phyloP scores from a whole-genome alignment of 192 early-diverging fungal genomes.

The Radiomyces spectabilis region DNA sequence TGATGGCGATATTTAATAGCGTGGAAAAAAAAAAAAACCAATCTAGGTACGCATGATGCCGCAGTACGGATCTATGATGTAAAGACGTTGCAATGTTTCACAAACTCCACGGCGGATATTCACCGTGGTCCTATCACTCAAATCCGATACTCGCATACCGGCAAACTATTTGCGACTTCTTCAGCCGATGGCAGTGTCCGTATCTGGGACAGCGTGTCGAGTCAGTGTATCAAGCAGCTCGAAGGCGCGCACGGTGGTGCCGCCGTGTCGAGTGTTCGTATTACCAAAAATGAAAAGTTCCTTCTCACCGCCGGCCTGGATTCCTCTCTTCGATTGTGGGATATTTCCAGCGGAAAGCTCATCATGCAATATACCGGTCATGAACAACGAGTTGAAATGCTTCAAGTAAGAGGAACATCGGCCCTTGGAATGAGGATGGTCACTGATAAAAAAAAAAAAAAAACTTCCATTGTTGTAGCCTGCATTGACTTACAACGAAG shows the following conservation, averaged over 20 bases:
- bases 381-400: slow-evolving; percentile 29
- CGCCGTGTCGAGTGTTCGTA: slow-evolving; percentile 61
- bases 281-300: slow-evolving; percentile 72
- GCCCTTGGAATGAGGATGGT: not conserved
- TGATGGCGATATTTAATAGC: not conserved
- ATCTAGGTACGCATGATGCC: slow-evolving; percentile 61
- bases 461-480: slow-evolving; percentile 11
- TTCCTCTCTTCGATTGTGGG: slow-evolving; percentile 74
- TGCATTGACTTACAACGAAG: slow-evolving; percentile 63
- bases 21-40: not conserved
- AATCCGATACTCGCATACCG: slow-evolving; percentile 67
- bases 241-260: slow-evolving; percentile 69
- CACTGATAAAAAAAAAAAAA: not conserved
- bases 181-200: slow-evolving; percentile 81
- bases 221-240: slow-evolving; percentile 70
- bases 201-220: slow-evolving; percentile 77
- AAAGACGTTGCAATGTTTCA: slow-evolving; percentile 77
- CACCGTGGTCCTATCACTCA: slow-evolving; percentile 52
- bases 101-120: slow-evolving; percentile 40
- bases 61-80: slow-evolving; percentile 83
- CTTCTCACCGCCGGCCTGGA: slow-evolving; percentile 77
- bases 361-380: slow-evolving; percentile 71
- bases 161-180: slow-evolving; percentile 65
- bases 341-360: slow-evolving; percentile 62
- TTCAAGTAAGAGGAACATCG: slow-evolving; percentile 23